Evolutionary conservation across 2,329 filamentous ascomycete species (phyloP).

Genomic region (Colletotrichum euphorbiae): DNA sequence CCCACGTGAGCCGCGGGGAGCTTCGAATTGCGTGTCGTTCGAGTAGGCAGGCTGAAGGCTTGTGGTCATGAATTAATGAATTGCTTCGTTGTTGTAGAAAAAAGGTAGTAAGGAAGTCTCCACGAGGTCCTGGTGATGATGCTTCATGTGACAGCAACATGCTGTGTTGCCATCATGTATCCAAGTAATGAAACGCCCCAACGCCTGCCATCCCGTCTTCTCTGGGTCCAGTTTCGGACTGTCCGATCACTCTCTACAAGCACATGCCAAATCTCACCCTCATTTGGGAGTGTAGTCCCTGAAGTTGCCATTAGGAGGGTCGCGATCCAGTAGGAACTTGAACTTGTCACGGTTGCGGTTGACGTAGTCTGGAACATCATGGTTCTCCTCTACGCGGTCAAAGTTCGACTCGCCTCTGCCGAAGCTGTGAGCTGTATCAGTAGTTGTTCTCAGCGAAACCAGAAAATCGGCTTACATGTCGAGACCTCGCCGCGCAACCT

Average conservation of each 20-base stretch:
- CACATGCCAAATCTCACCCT: background rate
- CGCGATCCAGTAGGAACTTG: constrained; percentile 53
- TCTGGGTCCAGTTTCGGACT: background rate
- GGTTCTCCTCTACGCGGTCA: constrained; percentile 51
- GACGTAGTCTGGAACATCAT: constrained; percentile 57
- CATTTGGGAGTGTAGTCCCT: constrained; percentile 42
- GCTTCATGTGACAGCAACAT: background rate
- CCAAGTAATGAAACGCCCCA: background rate
- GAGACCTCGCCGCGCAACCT: constrained; percentile 54
- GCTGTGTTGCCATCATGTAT: background rate
- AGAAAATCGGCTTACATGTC: constrained; percentile 54
- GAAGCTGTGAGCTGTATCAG: constrained; percentile 38
- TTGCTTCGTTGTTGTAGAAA: background rate
- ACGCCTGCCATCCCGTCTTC: constrained; percentile 18
- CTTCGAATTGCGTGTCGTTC: no score
- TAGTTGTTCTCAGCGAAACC: rapidly evolving
- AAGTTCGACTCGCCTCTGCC: constrained; percentile 39
- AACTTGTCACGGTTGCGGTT: constrained; percentile 48
- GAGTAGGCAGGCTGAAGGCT: no score
- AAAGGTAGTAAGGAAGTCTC: background rate
- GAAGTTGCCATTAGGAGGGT: constrained; percentile 53
- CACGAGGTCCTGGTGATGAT: no score
- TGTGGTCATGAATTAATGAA: no score
- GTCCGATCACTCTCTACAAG: constrained; percentile 9
- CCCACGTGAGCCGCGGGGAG: no score